These are phyloP conservation scores for Ganoderma resinaceum DNA, from an alignment of 1,284 basidiomycete genomes.

Conservation along the genomic window DNA sequence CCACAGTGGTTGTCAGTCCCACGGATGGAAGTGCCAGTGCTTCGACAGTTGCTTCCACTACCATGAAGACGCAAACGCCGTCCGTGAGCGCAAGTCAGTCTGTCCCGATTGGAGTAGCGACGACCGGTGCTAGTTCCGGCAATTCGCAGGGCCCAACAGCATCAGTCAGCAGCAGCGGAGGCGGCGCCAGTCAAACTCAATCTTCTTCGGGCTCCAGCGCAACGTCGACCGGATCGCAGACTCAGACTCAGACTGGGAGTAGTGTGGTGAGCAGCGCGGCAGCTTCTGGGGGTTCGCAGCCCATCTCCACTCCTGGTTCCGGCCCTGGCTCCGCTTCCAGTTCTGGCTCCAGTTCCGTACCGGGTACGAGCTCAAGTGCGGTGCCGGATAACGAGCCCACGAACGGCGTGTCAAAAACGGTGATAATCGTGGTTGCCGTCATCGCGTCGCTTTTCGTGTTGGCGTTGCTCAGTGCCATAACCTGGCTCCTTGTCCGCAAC, in stretches of 20 bases:
- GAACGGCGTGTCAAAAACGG: constrained; percentile 28
- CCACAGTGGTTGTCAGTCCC: neutral
- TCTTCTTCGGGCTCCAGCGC: neutral
- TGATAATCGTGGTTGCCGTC: constrained; percentile 38
- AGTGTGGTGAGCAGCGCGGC: neutral
- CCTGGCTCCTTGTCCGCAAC: constrained; percentile 30
- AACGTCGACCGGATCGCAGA: neutral
- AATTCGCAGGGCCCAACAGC: neutral
- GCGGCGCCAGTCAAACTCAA: neutral
- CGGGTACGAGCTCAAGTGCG: neutral
- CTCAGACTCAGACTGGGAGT: neutral
- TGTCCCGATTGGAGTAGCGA: neutral
- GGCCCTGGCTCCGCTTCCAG: neutral
- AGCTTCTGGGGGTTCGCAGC: neutral
- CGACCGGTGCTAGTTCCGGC: neutral
- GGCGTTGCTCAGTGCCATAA: constrained; percentile 30
- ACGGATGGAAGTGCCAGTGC: neutral
- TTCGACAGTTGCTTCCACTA: neutral
- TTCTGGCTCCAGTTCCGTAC: neutral
- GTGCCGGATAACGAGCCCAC: neutral
- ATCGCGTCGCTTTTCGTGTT: constrained; percentile 35
- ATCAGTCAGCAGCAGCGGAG: neutral
- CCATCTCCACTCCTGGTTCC: neutral
- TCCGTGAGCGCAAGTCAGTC: neutral
- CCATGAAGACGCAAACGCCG: neutral